phyloP scores from a whole-genome alignment of 345 rosid genomes.

The Aquilaria yunnanensis region DNA sequence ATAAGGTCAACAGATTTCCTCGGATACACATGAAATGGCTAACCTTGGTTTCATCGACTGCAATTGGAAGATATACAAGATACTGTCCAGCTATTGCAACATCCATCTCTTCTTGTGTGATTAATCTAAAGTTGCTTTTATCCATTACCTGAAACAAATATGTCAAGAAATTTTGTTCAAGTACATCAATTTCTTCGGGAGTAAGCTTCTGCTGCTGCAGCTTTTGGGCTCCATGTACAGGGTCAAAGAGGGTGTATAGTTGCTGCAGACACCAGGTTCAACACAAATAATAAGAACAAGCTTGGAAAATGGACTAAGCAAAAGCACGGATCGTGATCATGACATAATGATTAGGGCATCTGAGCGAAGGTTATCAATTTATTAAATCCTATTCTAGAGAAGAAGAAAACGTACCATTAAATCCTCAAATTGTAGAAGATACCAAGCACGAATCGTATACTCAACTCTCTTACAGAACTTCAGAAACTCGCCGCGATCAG shows the following conservation, averaged over 20 bases:
- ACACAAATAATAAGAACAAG: conserved; percentile 12
- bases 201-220: conserved; percentile 71
- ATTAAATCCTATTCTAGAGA: background rate
- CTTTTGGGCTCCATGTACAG: conserved; percentile 67
- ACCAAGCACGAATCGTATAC: conserved; percentile 97
- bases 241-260: conserved; percentile 90
- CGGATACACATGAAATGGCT: conserved; percentile 3
- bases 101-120: conserved; percentile 78
- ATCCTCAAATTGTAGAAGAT: conserved; percentile 88
- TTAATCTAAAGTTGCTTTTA: conserved; percentile 89
- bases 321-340: background rate
- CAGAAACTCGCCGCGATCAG: conserved; percentile 72
- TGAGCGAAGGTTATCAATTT: too few species aligned
- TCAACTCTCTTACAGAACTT: conserved; percentile 92
- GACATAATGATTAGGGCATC: too few species aligned
- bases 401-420: conserved; percentile 52
- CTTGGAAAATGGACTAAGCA: conserved; percentile 2
- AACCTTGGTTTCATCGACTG: conserved; percentile 90
- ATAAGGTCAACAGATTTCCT: background rate
- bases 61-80: conserved; percentile 85
- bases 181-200: conserved; percentile 57
- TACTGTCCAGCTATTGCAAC: conserved; percentile 90
- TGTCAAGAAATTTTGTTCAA: conserved; percentile 82
- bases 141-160: conserved; percentile 94
- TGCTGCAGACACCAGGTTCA: conserved; percentile 45